These are phyloP conservation scores for Penicillium expansum DNA, from an alignment of 2,329 filamentous ascomycete genomes.

Conservation along the genomic window DNA sequence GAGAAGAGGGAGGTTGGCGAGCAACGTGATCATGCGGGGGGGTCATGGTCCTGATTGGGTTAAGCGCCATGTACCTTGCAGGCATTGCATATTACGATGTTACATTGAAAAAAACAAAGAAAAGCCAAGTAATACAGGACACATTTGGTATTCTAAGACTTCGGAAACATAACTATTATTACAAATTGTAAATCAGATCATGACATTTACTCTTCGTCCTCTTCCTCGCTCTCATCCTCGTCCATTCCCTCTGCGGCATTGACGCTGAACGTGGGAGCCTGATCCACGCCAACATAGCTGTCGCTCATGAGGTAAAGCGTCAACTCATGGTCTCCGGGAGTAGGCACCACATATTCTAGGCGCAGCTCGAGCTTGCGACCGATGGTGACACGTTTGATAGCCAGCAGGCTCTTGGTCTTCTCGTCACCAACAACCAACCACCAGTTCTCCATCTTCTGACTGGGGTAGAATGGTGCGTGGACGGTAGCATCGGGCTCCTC, in stretches of 20 bases:
- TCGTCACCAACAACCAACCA: slow-evolving; percentile 97
- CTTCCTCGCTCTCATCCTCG: slow-evolving; percentile 83
- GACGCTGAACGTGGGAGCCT: slow-evolving; percentile 85
- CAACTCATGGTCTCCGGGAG: slow-evolving; percentile 78
- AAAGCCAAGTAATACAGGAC: slow-evolving; percentile 6
- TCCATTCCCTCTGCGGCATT: slow-evolving; percentile 91
- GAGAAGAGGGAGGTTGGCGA: slow-evolving; percentile 1
- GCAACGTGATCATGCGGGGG: slow-evolving; percentile 5
- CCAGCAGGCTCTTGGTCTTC: slow-evolving; percentile 78
- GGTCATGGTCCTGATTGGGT: slow-evolving; percentile 3
- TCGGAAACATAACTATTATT: slow-evolving; percentile 18
- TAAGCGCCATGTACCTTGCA: not conserved
- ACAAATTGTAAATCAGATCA: slow-evolving; percentile 14
- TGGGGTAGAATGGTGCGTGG: slow-evolving; percentile 92
- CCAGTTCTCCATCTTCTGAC: slow-evolving; percentile 94
- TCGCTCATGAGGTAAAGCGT: slow-evolving; percentile 96
- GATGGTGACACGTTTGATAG: slow-evolving; percentile 92
- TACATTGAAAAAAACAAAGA: not conserved
- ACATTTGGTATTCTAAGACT: slow-evolving; percentile 16
- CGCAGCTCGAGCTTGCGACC: slow-evolving; percentile 72
- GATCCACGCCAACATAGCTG: slow-evolving; percentile 94
- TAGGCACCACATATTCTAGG: slow-evolving; percentile 85
- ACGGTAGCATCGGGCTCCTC: slow-evolving; percentile 78
- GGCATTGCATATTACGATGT: not conserved
- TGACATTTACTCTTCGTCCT: slow-evolving; percentile 57